Percentiles rank a stretch among this genome's conserved stretches.
These are phyloP conservation scores for Morella rubra DNA, from an alignment of 306 rosid genomes.

Conservation along the genomic window DNA sequence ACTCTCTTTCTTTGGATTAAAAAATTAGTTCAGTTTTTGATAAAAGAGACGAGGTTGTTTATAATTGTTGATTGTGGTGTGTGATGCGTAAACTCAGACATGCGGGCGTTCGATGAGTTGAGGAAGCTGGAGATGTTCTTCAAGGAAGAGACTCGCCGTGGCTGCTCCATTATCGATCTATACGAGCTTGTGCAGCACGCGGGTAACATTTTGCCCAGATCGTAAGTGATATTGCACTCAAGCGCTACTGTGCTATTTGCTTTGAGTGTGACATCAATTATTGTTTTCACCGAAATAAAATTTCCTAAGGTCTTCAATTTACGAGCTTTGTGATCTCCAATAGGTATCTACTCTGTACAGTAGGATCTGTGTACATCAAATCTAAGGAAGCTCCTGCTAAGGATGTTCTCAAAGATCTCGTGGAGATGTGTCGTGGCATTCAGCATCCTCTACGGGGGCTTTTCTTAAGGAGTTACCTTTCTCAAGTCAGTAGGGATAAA, in stretches of 20 bases:
- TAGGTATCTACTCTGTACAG: conserved; percentile 61
- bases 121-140: conserved; percentile 95
- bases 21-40: conserved; percentile 11
- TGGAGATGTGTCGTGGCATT: conserved; percentile 64
- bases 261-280: background rate
- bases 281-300: background rate
- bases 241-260: background rate
- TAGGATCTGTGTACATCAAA: conserved; percentile 61
- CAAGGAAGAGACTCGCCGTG: conserved; percentile 96
- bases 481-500: conserved; percentile 65
- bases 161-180: conserved; percentile 93
- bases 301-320: background rate
- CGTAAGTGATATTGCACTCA: conserved; percentile 48
- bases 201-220: conserved; percentile 91
- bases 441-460: conserved; percentile 64
- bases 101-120: conserved; percentile 97
- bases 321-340: background rate
- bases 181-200: conserved; percentile 99
- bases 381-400: conserved; percentile 69
- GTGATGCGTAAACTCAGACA: conserved; percentile 46
- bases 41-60: background rate
- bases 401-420: conserved; percentile 61
- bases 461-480: conserved; percentile 62
- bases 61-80: conserved; percentile 25
- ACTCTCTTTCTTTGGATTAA: conserved; percentile 17